Base-by-base conservation (phyloP, 305 asterid genomes). In the Rubia peregrina region DNA sequence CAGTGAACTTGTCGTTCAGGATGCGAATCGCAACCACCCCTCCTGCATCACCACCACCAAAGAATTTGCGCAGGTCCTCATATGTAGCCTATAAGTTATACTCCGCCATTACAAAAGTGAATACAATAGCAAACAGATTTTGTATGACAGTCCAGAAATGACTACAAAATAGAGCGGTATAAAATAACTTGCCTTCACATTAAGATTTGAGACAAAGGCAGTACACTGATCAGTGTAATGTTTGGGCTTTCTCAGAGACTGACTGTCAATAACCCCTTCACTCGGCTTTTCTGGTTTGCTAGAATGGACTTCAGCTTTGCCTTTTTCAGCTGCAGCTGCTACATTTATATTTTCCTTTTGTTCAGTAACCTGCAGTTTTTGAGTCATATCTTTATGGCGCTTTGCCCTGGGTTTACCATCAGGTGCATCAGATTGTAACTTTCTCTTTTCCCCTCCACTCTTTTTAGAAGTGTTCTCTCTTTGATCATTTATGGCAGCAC, bases 21-120 rank as follows among this genome's bases (percentile, higher is more conserved):
- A 89, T 79, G 70, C 96, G 93, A 78, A 94, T 71, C 66, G 80
- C 97, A 79, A 78, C 88, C 68, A 88, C 93, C 76, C 99, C 99
- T 51, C n/a, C 59, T n/a, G 59, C 59, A 63, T 97, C 97, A 84
- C 80, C 87, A 79, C 88, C 97, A 71, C 85, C 80, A 79, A 91
- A 91, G 83, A 94, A 91, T 65, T 81, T 82, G 30, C 73, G 85
- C 60, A 94, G 79, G 74, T 91, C 90, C 49, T 85, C 84, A 66
- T 80, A 85, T 4, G 84, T 91, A 55, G 91, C 88, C 98, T 90
- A 86, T 74, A 80, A 49, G 61, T 40, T 19, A 69, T 49, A 14
- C 12, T 33, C 41, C 17, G 33, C 51, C 17, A 65, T 67, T 33
- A 48, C 51, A 63, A 33, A 36, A 10, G 30, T 61, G 51, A 74